Base-by-base conservation (phyloP, 2,329 filamentous ascomycete species). In the Neoarthrinium moseri region DNA sequence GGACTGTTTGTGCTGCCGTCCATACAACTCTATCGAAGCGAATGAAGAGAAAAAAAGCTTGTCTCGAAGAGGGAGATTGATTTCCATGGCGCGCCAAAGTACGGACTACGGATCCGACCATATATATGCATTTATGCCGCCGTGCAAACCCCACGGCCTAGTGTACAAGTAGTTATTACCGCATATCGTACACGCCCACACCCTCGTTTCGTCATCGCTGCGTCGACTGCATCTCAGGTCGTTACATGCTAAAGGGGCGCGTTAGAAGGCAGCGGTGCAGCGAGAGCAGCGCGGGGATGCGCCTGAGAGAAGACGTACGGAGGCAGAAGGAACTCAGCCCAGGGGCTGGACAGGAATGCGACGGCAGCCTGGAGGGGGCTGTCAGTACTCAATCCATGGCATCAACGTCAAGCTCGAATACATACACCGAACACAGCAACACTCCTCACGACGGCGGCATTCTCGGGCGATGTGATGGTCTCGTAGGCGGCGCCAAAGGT, bases 341-440 rank as follows among this genome's bases (percentile, higher is more conserved):
- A 84, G 45, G 80, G 78, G 70, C 83, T 87, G 47, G 81, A 75
- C 55, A 88, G 74, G 65, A 88, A 83, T 29, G 82, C 77, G 44
- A 87, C 77, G 34, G 82, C 83, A 55, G 72, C 78, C 83, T 87
- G 47, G 48, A 17, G 2, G 26, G 21, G 32, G 54, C 48, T 23
- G 13, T 15, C 15, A 8, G 20, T 5, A 10, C 18, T 40, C n/a
- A n/a, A 22, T 17, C 4, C 10, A n/a, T 8, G 18, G 17, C 20
- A 4, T 18, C 17, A 21, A 15, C 8, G 17, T 15, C 6, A 6
- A 20, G 26, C 30, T 6, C 22, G 36, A 11, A 27, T n/a, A 72
- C 83, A 63, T 75, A 88, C 84, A 46, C 83, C 83, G 61, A 88
- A 88, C 57, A 87, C 65, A 52, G 80, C 73, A 55, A 88, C 69